phyloP scores from a whole-genome alignment of 1,284 basidiomycete genomes.

The Ganoderma lucidum region DNA sequence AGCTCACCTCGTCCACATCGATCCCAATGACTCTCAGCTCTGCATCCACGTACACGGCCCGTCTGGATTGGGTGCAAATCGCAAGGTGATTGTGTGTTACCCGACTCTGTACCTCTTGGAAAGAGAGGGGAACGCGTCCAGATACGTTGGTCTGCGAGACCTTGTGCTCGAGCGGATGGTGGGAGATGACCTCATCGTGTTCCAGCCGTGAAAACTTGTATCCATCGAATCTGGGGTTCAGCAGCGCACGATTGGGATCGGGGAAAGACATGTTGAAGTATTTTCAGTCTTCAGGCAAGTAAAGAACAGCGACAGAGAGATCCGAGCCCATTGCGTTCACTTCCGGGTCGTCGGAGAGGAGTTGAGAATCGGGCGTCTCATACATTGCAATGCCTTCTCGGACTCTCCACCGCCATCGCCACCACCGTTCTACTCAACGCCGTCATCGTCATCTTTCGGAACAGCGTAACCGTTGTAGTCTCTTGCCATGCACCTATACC shows the following conservation, averaged over 20 bases:
- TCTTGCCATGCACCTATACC: not conserved
- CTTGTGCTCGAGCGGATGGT: conserved; percentile 58
- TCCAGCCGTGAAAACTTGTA: conserved; percentile 75
- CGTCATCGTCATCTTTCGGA: not conserved
- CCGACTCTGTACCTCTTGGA: conserved; percentile 84
- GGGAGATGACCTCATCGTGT: conserved; percentile 61
- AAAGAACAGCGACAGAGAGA: not conserved
- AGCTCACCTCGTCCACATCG: conserved; percentile 63
- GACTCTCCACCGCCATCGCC: not conserved
- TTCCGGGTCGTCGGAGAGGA: not conserved
- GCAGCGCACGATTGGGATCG: conserved; percentile 52
- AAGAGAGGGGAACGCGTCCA: conserved; percentile 66
- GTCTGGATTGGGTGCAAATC: conserved; percentile 53
- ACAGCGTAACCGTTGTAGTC: not conserved
- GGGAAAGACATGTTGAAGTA: conserved; percentile 38
- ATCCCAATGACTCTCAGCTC: conserved; percentile 70
- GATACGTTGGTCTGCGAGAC: conserved; percentile 70
- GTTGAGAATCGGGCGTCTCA: conserved; percentile 5
- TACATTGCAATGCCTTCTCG: conserved; percentile 11
- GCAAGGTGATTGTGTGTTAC: conserved; percentile 88
- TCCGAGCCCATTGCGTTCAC: not conserved
- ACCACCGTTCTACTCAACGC: not conserved
- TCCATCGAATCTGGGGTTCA: conserved; percentile 88
- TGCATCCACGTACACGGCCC: conserved; percentile 77
- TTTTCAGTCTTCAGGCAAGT: not conserved